These are phyloP conservation scores for Auricularia sp. DNA, from an alignment of 768 basidiomycete genomes.

Conservation along the genomic window DNA sequence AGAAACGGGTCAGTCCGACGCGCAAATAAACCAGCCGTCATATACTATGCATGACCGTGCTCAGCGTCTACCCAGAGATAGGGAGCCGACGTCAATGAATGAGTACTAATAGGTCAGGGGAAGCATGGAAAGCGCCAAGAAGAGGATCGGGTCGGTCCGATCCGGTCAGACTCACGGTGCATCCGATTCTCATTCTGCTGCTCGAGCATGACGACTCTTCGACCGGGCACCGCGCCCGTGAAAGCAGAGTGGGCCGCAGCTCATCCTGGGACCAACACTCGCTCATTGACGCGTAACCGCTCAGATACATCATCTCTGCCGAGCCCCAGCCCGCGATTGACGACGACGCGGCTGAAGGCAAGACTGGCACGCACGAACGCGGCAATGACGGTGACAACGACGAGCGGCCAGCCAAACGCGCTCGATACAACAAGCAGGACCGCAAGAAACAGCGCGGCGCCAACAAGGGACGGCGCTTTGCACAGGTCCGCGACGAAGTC, in stretches of 20 bases:
- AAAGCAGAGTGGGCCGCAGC: slow-evolving; percentile 36
- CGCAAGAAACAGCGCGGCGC: slow-evolving; percentile 68
- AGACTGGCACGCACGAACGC: slow-evolving; percentile 25
- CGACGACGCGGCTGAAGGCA: slow-evolving; percentile 59
- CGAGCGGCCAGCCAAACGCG: slow-evolving; percentile 19
- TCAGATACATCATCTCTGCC: slow-evolving; percentile 32
- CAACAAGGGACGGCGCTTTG: slow-evolving; percentile 77
- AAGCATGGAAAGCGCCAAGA: too few relatives aligned
- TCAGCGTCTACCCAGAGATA: too few relatives aligned
- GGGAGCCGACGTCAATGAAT: too few relatives aligned
- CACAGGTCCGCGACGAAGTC: slow-evolving; percentile 65
- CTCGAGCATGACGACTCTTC: slow-evolving; percentile 8
- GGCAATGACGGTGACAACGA: slow-evolving; percentile 13
- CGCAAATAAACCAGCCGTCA: too few relatives aligned
- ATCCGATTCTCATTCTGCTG: not conserved
- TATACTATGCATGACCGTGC: too few relatives aligned
- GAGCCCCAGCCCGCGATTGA: slow-evolving; percentile 26
- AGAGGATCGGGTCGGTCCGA: not conserved
- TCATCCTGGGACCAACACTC: too few relatives aligned
- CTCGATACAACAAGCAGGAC: slow-evolving; percentile 45
- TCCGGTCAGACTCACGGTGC: not conserved
- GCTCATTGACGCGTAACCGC: not conserved
- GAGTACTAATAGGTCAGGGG: too few relatives aligned
- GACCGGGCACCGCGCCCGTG: slow-evolving; percentile 42
- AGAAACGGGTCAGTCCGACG: too few relatives aligned